These are phyloP conservation scores for Amphicarpaea edgeworthii DNA, from an alignment of 306 rosid species.

Conservation along the genomic window DNA sequence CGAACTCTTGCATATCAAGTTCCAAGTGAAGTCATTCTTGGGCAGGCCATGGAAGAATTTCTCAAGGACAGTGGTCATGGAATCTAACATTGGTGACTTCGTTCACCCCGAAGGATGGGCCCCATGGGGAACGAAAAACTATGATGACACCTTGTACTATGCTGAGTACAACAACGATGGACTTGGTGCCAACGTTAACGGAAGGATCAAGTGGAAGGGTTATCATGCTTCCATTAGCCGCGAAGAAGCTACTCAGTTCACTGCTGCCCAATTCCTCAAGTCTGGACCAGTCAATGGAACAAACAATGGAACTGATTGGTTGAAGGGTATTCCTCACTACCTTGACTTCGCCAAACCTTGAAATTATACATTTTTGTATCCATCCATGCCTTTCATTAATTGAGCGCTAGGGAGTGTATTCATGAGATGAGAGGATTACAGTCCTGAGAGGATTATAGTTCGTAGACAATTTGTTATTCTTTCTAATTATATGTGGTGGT, in stretches of 20 bases:
- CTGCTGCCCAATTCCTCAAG: conserved; percentile 36
- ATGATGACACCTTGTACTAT: conserved; percentile 46
- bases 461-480: not conserved
- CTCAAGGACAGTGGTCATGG: conserved; percentile 64
- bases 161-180: conserved; percentile 68
- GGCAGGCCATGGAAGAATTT: conserved; percentile 76
- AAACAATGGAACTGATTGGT: conserved; percentile 45
- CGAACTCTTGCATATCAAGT: conserved; percentile 47
- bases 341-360: conserved; percentile 22
- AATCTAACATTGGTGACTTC: conserved; percentile 60
- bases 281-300: not conserved
- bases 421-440: too few species aligned
- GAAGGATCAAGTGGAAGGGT: conserved; percentile 68
- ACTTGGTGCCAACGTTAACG: conserved; percentile 52
- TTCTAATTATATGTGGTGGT: not conserved
- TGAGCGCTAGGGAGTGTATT: too few species aligned
- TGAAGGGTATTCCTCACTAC: conserved; percentile 41
- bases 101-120: conserved; percentile 55
- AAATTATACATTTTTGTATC: too few species aligned
- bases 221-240: conserved; percentile 46
- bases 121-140: conserved; percentile 53
- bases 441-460: not conserved
- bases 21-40: conserved; percentile 51
- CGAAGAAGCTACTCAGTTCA: conserved; percentile 57
- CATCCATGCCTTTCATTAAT: too few species aligned